Evolutionary conservation across 2,329 filamentous ascomycete genomes (phyloP), one percentile per base, ranked within the genome.

Genomic region (Botrytis fabae): DNA sequence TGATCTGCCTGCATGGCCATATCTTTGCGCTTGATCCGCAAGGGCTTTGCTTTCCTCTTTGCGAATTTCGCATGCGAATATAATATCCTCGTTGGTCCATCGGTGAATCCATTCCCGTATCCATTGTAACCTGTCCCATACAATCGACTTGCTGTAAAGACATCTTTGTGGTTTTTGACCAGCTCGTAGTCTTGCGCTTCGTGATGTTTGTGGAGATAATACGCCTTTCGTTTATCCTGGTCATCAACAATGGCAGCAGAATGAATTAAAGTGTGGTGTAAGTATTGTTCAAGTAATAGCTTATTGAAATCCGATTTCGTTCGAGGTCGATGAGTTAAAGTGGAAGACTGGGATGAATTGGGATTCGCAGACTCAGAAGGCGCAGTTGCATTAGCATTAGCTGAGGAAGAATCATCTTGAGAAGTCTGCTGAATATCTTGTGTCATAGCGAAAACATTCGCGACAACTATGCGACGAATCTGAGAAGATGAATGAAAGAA

Each of bases 41-140:
- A 83, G 74, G 91, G 86, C 46, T 90, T 89, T 20, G 94, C 92
- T 78, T 91, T 90, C 77, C 93, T 90, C 78, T 92, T 92, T 54
- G 94, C 95, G 0, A 92, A 91, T 71, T 92, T 90, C 75, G 89
- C 89, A 57, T 85, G 84, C 35, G 95, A 95, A 83, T 98, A 98
- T 62, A 97, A 82, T 74, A 98, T 85, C 57, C 72, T 73, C 0
- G 63, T 68, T 60, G 51, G 86, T 68, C 89, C 90, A 79, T 95
- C 94, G 44, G 95, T 98, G 78, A 90, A 86, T 75, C 92, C 92
- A 84, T 98, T 98, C 76, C 93, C 95, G 80, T 92, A 97, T 62
- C 95, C 95, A 80, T 89, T 90, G 81, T 97, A 99, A 71, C 96
- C 96, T 78, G 86, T 89, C 82, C 86, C 92, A 83, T 86, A 94